Base-by-base conservation (phyloP, 306 rosid species). In the Pterocarpus santalinus region DNA sequence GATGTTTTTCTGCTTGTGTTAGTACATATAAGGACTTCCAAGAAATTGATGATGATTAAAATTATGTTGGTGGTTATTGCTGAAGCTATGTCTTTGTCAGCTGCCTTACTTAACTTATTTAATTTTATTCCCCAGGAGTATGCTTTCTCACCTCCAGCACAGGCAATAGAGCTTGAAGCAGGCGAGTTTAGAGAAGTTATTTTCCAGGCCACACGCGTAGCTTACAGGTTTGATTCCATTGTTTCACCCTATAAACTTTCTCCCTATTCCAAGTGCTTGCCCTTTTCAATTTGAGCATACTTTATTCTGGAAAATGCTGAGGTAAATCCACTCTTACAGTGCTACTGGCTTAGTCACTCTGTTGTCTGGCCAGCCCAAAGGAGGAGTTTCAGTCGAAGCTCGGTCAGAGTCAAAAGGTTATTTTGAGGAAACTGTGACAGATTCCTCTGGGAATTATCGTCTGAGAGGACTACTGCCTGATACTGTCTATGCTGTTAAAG, bases 401-500 rank as follows among this genome's bases (percentile, higher is more conserved):
- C 90, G 96, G 56, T 88, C 99, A 53, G 98, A 87, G 84, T 89
- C 98, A 73, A 95, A 89, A 86, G 97, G 97, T 64, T 92, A 90
- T 83, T 96, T 89, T 39, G 99, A 93, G 89, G 98, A 96, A 90
- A 90, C 99, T 5, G 88, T 90, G 85, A 90, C 99, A 8, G 98
- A 93, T 89, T 85, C 94, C 46, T 86, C 91, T 33, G 99, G 99
- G 77, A 84, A 87, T 84, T 96, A 86, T 83, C 97, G 98, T 69
- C 86, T 96, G 74, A 90, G 98, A 85, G 99, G 99, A 82, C 92
- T 96, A n/a, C 88, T 86, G 83, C 99, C 99, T 39, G 94, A 96
- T 77, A 88, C 92, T 58, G 88, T 84, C 64, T 93, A 93, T 83
- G 90, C 76, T 69, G 77, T 96, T 68, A 90, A 84, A 87, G 97